Percentiles rank a stretch among this genome's conserved stretches.
phyloP scores from a whole-genome alignment of 495 filamentous ascomycete genomes.

The Mytilinidion resinicola region DNA sequence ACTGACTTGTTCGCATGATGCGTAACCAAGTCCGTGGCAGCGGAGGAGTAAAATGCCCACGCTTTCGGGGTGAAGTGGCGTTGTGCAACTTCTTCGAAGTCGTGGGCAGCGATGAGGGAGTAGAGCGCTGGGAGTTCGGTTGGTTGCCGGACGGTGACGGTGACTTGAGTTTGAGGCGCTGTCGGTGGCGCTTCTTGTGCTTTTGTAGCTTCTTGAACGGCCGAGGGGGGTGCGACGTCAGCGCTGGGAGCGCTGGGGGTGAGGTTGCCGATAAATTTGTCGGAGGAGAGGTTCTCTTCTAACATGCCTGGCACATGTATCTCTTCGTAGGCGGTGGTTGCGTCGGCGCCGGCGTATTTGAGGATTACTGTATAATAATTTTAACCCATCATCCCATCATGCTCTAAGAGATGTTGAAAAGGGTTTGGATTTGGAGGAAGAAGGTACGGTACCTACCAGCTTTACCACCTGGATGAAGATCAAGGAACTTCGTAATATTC shows the following conservation, averaged over 20 bases:
- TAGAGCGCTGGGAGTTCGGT: constrained; percentile 60
- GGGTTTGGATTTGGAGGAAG: background rate
- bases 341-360: constrained; percentile 67
- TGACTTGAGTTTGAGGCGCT: constrained; percentile 29
- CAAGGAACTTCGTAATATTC: constrained; percentile 30
- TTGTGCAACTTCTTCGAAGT: constrained; percentile 63
- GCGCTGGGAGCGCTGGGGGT: constrained; percentile 44
- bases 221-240: constrained; percentile 33
- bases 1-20: constrained; percentile 50
- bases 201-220: constrained; percentile 4
- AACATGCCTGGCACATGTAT: constrained; percentile 57
- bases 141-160: constrained; percentile 30
- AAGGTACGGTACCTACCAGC: constrained; percentile 5
- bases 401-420: background rate
- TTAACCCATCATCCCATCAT: background rate
- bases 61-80: constrained; percentile 60
- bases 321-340: constrained; percentile 60
- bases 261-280: constrained; percentile 53
- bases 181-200: constrained; percentile 9
- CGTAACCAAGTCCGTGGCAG: constrained; percentile 70
- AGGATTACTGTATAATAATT: constrained; percentile 47
- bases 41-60: constrained; percentile 78
- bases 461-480: constrained; percentile 32
- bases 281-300: constrained; percentile 47
- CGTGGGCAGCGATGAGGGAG: constrained; percentile 63